A percentile compares a stretch with the other conserved stretches of the same genome.
phyloP scores from a whole-genome alignment of 2,329 filamentous ascomycete species.

The Fusarium caatingaense region DNA sequence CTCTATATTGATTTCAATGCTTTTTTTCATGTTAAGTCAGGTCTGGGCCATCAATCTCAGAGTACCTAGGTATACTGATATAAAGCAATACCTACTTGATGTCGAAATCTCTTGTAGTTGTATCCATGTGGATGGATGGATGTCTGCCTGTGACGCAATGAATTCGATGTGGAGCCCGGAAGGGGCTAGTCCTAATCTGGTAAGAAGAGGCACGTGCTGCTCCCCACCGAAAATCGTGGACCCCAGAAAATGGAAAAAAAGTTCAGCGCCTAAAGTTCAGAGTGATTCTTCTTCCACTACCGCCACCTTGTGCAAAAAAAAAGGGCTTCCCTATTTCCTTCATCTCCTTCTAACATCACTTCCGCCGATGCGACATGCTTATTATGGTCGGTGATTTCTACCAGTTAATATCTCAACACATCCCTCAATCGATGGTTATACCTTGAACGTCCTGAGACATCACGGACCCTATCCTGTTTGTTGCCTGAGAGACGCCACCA shows the following conservation, averaged over 20 bases:
- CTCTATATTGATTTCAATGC: neutral
- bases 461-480: slow-evolving; percentile 22
- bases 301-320: slow-evolving; percentile 13
- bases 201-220: slow-evolving; percentile 46
- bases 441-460: slow-evolving; percentile 28
- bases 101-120: neutral
- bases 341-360: slow-evolving; percentile 11
- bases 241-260: slow-evolving; percentile 44
- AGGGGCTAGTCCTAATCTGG: slow-evolving; percentile 1
- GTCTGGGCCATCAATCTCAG: neutral
- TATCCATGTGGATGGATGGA: neutral
- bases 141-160: slow-evolving; percentile 20
- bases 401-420: slow-evolving; percentile 37
- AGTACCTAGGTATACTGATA: too few species aligned
- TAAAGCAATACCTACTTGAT: neutral
- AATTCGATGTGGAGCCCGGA: slow-evolving; percentile 21
- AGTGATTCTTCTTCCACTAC: slow-evolving; percentile 22
- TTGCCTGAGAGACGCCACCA: slow-evolving; percentile 46
- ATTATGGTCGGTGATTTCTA: slow-evolving; percentile 45
- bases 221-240: slow-evolving; percentile 42
- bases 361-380: slow-evolving; percentile 32
- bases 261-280: slow-evolving; percentile 31
- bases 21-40: neutral
- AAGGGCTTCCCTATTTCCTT: slow-evolving; percentile 10
- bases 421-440: slow-evolving; percentile 42